Percentiles rank a stretch among this genome's conserved stretches.
Evolutionary conservation across 2,329 filamentous ascomycete genomes (phyloP).

Genomic region (Bimuria novae-zelandiae): DNA sequence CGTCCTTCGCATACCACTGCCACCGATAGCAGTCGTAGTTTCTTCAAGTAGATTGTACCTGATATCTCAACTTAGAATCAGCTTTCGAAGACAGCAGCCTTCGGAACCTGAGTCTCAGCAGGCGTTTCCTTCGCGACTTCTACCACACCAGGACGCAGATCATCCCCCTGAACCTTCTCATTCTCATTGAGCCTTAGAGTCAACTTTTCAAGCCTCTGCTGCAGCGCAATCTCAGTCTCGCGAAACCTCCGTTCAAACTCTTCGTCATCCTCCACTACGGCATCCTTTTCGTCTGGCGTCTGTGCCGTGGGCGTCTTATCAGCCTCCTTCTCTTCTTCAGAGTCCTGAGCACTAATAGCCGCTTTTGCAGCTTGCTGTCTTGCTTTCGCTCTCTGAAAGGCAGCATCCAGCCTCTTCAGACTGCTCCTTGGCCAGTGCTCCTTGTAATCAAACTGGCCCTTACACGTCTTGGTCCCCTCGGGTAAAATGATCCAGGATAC

Average conservation of each 20-base stretch:
- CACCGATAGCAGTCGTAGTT: too few species aligned
- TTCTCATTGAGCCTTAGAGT: constrained; percentile 30
- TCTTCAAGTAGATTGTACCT: too few species aligned
- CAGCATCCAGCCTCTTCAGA: constrained; percentile 27
- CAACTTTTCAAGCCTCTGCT: constrained; percentile 36
- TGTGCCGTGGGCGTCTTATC: constrained; percentile 40
- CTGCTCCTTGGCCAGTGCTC: constrained; percentile 36
- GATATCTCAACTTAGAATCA: too few species aligned
- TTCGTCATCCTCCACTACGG: constrained; percentile 28
- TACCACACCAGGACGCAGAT: neutral
- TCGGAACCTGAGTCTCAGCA: neutral
- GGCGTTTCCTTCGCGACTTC: neutral
- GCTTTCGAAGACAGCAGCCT: neutral
- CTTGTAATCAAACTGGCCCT: constrained; percentile 15
- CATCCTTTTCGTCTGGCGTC: constrained; percentile 17
- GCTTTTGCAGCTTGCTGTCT: constrained; percentile 4
- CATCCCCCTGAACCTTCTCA: constrained; percentile 9
- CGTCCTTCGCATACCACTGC: too few species aligned
- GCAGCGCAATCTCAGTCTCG: constrained; percentile 34
- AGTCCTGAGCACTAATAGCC: constrained; percentile 9
- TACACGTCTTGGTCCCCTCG: constrained; percentile 22
- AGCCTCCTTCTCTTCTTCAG: constrained; percentile 11
- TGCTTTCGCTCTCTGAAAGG: constrained; percentile 14
- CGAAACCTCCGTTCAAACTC: constrained; percentile 33
- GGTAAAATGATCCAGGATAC: constrained; percentile 37